A percentile compares a stretch with the other conserved stretches of the same genome.
Conservation (phyloP, 768 basidiomycete species). For the Lentinula aciculospora region DNA sequence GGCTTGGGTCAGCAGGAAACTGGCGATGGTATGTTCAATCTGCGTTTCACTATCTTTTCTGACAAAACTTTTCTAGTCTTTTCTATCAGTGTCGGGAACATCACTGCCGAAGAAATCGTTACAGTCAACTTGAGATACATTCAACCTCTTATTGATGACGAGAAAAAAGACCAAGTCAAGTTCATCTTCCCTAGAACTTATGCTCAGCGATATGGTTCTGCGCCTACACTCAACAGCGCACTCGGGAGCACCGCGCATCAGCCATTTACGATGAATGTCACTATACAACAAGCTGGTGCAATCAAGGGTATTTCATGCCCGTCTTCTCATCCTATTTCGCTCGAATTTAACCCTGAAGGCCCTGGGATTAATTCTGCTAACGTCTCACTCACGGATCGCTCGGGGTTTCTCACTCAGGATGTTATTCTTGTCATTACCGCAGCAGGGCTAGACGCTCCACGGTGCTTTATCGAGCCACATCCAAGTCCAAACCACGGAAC, state of each 20-base stretch:
- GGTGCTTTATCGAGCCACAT: constrained; percentile 47
- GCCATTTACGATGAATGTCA: background rate
- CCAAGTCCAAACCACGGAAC: constrained; percentile 21
- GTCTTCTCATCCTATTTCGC: background rate
- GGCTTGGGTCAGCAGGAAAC: background rate
- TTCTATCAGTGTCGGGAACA: too few relatives aligned
- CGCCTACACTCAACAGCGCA: background rate
- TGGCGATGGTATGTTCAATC: too few relatives aligned
- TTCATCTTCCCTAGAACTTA: too few relatives aligned
- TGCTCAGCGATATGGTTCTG: background rate
- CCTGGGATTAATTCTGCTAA: background rate
- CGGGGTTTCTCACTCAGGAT: constrained; percentile 35
- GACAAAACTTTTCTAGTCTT: too few relatives aligned
- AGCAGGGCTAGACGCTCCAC: constrained; percentile 42
- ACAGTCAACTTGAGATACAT: too few relatives aligned
- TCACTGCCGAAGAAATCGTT: too few relatives aligned
- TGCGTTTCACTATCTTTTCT: too few relatives aligned
- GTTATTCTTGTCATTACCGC: constrained; percentile 48
- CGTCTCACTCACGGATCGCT: background rate
- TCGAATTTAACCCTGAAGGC: background rate
- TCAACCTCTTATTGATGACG: too few relatives aligned
- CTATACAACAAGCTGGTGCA: background rate
- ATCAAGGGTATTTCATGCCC: background rate
- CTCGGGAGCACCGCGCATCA: background rate
- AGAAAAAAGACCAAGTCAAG: too few relatives aligned